These are phyloP conservation scores for Globisporangium camurandrum DNA, from an alignment of 352 stramenopile species.

Conservation along the genomic window DNA sequence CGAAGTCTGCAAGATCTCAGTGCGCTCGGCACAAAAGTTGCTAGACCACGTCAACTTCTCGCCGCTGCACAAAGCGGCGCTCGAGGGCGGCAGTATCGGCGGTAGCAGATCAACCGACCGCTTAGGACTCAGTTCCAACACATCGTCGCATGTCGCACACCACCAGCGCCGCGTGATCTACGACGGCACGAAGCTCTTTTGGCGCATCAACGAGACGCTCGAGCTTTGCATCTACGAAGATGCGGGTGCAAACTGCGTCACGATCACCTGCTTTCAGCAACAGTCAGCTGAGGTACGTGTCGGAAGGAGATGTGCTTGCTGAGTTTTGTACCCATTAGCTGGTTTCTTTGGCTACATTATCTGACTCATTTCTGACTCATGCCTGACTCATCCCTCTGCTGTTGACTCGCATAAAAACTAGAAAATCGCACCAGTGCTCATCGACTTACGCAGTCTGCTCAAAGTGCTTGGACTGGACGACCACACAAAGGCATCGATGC, in stretches of 20 bases:
- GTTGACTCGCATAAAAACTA: slow-evolving; percentile 9
- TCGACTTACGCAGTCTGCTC: slow-evolving; percentile 49
- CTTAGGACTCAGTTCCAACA: slow-evolving; percentile 13
- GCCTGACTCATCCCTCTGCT: too few species aligned
- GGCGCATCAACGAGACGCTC: slow-evolving; percentile 81
- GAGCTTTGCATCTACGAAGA: slow-evolving; percentile 83
- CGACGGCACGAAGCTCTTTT: slow-evolving; percentile 83
- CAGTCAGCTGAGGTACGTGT: slow-evolving; percentile 21
- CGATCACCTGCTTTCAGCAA: slow-evolving; percentile 56
- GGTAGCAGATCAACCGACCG: slow-evolving; percentile 10
- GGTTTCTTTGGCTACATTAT: too few species aligned
- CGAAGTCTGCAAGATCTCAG: slow-evolving; percentile 85
- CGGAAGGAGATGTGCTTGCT: too few species aligned
- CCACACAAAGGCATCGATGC: slow-evolving; percentile 8
- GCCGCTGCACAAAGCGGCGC: slow-evolving; percentile 73
- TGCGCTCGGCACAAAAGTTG: slow-evolving; percentile 81
- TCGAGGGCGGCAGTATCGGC: slow-evolving; percentile 38
- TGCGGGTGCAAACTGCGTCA: slow-evolving; percentile 52
- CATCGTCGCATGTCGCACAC: slow-evolving; percentile 6
- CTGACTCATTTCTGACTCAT: not conserved
- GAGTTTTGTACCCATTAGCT: not conserved
- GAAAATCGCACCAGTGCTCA: slow-evolving; percentile 36
- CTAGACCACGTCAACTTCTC: slow-evolving; percentile 86
- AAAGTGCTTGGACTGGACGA: slow-evolving; percentile 28
- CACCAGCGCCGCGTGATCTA: slow-evolving; percentile 62